Base-by-base conservation (phyloP, 192 early-diverging fungal genomes). In the Geranomyces variabilis region DNA sequence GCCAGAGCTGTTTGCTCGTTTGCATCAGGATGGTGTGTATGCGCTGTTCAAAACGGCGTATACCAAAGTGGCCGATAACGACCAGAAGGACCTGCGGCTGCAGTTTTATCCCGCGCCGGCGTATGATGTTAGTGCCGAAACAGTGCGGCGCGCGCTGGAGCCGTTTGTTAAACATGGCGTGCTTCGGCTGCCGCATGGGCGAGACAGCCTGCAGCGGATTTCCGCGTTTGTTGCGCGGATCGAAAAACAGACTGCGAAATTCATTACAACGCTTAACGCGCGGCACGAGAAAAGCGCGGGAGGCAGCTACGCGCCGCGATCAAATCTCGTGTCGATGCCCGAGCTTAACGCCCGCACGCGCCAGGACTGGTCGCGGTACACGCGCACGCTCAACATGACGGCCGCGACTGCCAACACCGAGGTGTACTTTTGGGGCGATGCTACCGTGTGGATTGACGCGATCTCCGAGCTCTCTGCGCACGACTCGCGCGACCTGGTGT, bases 401-500 rank as follows among this genome's bases (percentile, higher is more conserved):
- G 61, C 55, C n/a, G 71, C 73, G 41, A 26, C n/a, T 7, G n/a
- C 51, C 4, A 61, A 56, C 48, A 26, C 30, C 19, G 24, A 70
- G n/a, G 57, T 82, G 31, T 73, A 80, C 63, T 58, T 80, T 21
- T 80, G 58, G 61, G 78, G 72, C 33, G 67, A 80, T 29, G 49
- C 63, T 2, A 48, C 71, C 26, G 53, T 63, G n/a, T 80, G 75
- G 76, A 75, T 71, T 28, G 47, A 68, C 29, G 47, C 66, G 0
- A 51, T 82, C 36, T 30, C 36, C 22, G 44, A 46, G 30, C 66
- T 79, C 19, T 6, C n/a, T 0, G 3, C 41, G 12, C 62, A 66
- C 51, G 49, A 77, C 26, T 24, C 21, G 22, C 26, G 67, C 15
- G 43, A 66, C 41, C 61, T 82, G 17, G n/a, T 53, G n/a, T 80